Conservation (phyloP, 176 grass and related monocot species). For the Metroxylon sagu region DNA sequence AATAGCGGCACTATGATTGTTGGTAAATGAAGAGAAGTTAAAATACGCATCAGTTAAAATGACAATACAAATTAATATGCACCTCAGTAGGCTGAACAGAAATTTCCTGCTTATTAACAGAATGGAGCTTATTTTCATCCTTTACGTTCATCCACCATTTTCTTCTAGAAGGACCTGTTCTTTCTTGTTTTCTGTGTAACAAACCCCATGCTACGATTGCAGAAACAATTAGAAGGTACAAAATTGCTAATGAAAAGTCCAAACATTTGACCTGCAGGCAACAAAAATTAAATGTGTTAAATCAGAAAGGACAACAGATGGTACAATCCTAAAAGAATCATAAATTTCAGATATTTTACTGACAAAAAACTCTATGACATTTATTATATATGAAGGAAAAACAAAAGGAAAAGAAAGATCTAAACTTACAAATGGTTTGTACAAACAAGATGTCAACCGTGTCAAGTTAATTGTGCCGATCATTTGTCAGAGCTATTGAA, state of each 20-base stretch:
- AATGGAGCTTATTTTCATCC: conserved; percentile 25
- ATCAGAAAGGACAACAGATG: background rate
- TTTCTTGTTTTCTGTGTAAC: conserved; percentile 44
- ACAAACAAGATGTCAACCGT: too few relatives aligned
- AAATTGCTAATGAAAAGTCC: conserved; percentile 76
- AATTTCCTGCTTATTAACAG: conserved; percentile 29
- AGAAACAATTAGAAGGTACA: conserved; percentile 44
- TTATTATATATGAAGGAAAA: too few relatives aligned
- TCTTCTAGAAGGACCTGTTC: conserved; percentile 21
- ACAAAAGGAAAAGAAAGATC: too few relatives aligned
- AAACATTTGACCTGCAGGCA: conserved; percentile 87
- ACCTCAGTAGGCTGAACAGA: conserved; percentile 37
- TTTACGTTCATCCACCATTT: conserved; percentile 24
- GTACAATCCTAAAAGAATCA: conserved; percentile 4
- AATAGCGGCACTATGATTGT: too few relatives aligned
- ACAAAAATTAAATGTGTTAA: conserved; percentile 23
- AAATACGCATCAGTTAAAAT: background rate
- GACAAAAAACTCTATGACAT: too few relatives aligned
- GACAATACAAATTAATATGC: conserved; percentile 19
- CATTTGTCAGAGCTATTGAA: too few relatives aligned
- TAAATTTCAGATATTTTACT: too few relatives aligned
- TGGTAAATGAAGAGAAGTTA: too few relatives aligned
- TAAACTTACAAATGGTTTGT: too few relatives aligned
- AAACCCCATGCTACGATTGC: conserved; percentile 54
- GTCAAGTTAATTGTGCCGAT: too few relatives aligned